phyloP scores from a whole-genome alignment of 75 land plant species.

The Sequoiadendron giganteum region DNA sequence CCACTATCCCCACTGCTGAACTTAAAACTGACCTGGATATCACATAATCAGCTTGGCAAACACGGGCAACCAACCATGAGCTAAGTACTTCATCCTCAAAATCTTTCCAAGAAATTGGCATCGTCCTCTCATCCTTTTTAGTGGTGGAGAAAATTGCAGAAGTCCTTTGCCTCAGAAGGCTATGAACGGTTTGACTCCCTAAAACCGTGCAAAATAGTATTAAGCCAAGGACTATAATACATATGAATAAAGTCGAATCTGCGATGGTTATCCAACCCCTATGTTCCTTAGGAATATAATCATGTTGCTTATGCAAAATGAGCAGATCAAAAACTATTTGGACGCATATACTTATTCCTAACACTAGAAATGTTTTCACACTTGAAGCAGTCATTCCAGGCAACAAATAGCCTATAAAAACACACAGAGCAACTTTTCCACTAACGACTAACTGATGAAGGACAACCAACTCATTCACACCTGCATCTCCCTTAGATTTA shows the following conservation, averaged over 20 bases:
- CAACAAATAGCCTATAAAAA: too few relatives aligned
- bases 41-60: background rate
- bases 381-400: too few relatives aligned
- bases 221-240: background rate
- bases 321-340: too few relatives aligned
- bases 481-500: background rate
- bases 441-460: background rate
- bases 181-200: background rate
- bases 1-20: background rate
- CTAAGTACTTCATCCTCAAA: background rate
- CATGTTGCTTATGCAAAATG: too few relatives aligned
- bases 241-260: background rate
- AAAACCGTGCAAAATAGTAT: background rate
- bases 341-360: too few relatives aligned
- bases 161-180: background rate
- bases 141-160: background rate
- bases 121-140: background rate
- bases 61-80: background rate
- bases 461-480: too few relatives aligned
- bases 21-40: background rate
- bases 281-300: too few relatives aligned
- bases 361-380: too few relatives aligned
- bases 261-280: background rate
- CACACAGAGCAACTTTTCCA: too few relatives aligned
- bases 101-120: background rate